Conservation (phyloP, 805 yeast species). For the Isabelozyma rhagii region DNA sequence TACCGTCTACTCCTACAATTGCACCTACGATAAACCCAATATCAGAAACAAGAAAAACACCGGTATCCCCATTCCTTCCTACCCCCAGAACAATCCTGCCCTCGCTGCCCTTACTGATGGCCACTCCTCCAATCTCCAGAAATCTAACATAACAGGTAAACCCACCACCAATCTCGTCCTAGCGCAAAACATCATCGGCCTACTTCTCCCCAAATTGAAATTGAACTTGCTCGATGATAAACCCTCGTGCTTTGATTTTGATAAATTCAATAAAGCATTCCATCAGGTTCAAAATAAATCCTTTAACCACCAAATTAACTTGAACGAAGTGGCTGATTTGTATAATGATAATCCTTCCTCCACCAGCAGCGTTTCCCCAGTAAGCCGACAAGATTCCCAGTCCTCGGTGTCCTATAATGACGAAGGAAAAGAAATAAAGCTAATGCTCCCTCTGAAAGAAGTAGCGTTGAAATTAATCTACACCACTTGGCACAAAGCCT, state of each 20-base stretch:
- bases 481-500: constrained; percentile 81
- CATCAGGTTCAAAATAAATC: constrained; percentile 15
- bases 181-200: constrained; percentile 31
- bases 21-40: constrained; percentile 81
- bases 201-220: constrained; percentile 33
- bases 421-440: constrained; percentile 48
- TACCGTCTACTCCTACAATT: constrained; percentile 80
- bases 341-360: constrained; percentile 26
- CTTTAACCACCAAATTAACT: constrained; percentile 9
- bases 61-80: constrained; percentile 26
- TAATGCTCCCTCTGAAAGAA: constrained; percentile 72
- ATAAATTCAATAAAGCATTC: constrained; percentile 27
- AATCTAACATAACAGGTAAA: constrained; percentile 6
- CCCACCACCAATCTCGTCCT: constrained; percentile 14
- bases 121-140: constrained; percentile 12
- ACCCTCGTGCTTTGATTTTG: constrained; percentile 27
- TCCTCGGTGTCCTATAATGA: constrained; percentile 17
- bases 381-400: constrained; percentile 9
- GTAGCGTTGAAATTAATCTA: constrained; percentile 68
- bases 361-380: constrained; percentile 11
- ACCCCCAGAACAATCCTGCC: constrained; percentile 9
- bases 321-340: constrained; percentile 26
- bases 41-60: constrained; percentile 45
- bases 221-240: constrained; percentile 32
- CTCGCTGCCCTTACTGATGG: constrained; percentile 10